Evolutionary conservation across 2,329 filamentous ascomycete species (phyloP), one percentile per base, ranked within the genome.

Genomic region (Botrytis fragariae): DNA sequence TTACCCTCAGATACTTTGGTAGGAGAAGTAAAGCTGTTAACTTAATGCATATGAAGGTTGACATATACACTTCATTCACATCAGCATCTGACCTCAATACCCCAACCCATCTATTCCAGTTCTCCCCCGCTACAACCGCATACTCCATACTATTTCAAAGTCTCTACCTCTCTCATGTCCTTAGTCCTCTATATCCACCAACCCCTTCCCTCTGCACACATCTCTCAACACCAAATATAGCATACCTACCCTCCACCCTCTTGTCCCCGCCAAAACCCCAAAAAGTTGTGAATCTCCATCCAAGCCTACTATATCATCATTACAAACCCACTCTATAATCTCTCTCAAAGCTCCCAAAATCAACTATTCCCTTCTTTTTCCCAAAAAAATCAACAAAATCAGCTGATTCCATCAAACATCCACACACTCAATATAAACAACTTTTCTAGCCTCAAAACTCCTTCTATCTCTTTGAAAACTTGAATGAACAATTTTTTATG

Each of bases 321-420:
- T 6, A 18, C 8, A 29, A 12, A 7, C 0, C 5, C n/a, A 14
- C 25, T 4, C 3, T 54, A 54, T 8, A 29, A 1, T 29, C 29
- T 1, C 14, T 2, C 25, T 7, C n/a, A n/a, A 16, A 0, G 7
- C 5, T 7, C 8, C 6, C 12, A 54, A 3, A n/a, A 29, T 8
- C 25, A n/a, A 54, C 12, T 16, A 29, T 16, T 29, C 3, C 25
- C 5, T 1, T 0, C 10, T 2, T 6, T n/a, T n/a, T n/a, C n/a
- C n/a, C n/a, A 12, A 3, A 16, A n/a, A 14, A 54, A 14, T 14
- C 0, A n/a, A 7, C 4, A n/a, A n/a, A n/a, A 54, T 54, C 6
- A 2, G 2, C 29, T 7, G 8, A 54, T 54, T 16, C 3, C 0
- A 54, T 8, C 5, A 29, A 54, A 7, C 51, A 54, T 54, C 51